Evolutionary conservation across 2,329 filamentous ascomycete species (phyloP).

Genomic region (Albifimbria verrucaria): DNA sequence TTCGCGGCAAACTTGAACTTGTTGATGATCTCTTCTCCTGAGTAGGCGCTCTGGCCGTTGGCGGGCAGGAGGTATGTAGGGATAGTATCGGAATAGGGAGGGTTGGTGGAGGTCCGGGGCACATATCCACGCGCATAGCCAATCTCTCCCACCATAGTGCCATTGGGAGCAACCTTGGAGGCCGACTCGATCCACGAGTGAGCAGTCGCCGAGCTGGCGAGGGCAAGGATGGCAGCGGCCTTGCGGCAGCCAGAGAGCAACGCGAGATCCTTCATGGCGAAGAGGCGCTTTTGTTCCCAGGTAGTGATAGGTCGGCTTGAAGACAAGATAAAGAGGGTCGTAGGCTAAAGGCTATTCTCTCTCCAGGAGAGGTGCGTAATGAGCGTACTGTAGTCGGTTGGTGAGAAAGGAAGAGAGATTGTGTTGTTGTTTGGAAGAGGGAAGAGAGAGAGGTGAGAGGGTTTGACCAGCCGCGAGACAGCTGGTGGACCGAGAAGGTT

Average conservation of each 20-base stretch:
- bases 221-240: constrained; percentile 25
- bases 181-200: constrained; percentile 86
- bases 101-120: constrained; percentile 44
- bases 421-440: constrained; percentile 4
- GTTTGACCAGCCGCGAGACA: background rate
- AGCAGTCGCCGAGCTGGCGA: constrained; percentile 34
- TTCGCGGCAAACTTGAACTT: constrained; percentile 33
- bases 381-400: background rate
- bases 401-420: background rate
- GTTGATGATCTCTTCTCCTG: constrained; percentile 51
- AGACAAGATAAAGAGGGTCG: constrained; percentile 6
- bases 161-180: constrained; percentile 67
- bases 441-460: constrained; percentile 1
- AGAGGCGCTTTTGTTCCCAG: background rate
- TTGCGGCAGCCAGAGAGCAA: background rate
- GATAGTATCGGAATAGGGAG: constrained; percentile 54
- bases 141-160: constrained; percentile 64
- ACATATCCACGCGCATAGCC: constrained; percentile 76
- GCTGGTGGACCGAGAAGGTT: constrained; percentile 11
- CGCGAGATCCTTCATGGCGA: background rate
- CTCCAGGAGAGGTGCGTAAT: background rate
- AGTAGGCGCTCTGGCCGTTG: constrained; percentile 60
- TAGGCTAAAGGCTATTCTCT: constrained; percentile 8
- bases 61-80: constrained; percentile 63
- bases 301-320: background rate